A percentile compares a stretch with the other conserved stretches of the same genome.
Conservation (phyloP, 2,329 filamentous ascomycete species). For the Colletotrichum costaricense region DNA sequence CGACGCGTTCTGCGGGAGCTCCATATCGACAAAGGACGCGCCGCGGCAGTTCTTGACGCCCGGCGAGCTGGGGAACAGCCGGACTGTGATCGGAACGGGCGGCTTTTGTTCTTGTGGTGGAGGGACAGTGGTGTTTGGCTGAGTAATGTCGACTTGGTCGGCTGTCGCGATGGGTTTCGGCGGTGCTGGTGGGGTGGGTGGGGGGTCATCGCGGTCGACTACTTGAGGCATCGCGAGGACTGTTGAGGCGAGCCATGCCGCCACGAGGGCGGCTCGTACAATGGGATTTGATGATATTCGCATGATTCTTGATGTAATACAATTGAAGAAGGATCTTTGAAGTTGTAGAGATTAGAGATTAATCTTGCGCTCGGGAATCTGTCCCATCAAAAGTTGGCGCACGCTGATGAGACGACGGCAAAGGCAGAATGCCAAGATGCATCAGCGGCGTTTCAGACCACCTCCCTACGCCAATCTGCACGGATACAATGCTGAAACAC, state of each 20-base stretch:
- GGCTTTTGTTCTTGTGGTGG: not conserved
- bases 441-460: constrained; percentile 27
- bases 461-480: constrained; percentile 1
- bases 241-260: constrained; percentile 18
- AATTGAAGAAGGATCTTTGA: too few relatives aligned
- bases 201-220: constrained; percentile 25
- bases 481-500: constrained; percentile 11
- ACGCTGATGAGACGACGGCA: not conserved
- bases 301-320: not conserved
- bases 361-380: not conserved
- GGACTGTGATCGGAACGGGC: constrained; percentile 25
- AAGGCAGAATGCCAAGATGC: constrained; percentile 19
- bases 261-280: not conserved
- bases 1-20: constrained; percentile 21
- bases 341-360: not conserved
- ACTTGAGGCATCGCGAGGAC: constrained; percentile 15
- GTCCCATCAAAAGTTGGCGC: not conserved
- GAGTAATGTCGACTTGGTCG: constrained; percentile 18
- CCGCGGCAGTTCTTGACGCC: constrained; percentile 31
- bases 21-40: constrained; percentile 5
- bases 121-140: not conserved
- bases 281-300: constrained; percentile 9
- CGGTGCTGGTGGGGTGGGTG: not conserved
- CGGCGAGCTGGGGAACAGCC: constrained; percentile 25
- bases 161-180: constrained; percentile 19